Evolutionary conservation across 2,329 filamentous ascomycete genomes (phyloP).

Genomic region (Huntiella decipiens): DNA sequence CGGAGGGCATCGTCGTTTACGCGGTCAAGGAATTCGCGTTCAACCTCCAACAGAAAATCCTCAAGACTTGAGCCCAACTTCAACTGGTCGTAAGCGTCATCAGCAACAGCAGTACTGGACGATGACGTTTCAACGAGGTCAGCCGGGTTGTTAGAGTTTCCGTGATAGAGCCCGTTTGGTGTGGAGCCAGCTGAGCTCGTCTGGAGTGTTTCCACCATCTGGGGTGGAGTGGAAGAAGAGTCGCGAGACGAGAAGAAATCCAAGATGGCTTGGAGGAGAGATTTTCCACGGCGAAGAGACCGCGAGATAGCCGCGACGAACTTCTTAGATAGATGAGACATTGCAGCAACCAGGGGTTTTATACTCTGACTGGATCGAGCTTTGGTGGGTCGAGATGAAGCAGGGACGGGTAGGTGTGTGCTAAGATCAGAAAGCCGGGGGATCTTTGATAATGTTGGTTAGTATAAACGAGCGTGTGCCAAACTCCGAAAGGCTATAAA

Average conservation of each 20-base stretch:
- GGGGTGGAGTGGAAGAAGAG: constrained; percentile 12
- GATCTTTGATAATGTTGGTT: no score
- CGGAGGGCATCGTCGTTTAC: constrained; percentile 24
- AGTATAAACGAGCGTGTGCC: no score
- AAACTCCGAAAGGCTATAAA: no score
- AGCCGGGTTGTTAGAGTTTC: not conserved
- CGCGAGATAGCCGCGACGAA: constrained; percentile 35
- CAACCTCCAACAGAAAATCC: constrained; percentile 39
- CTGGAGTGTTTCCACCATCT: constrained; percentile 13
- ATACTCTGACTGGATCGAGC: no score
- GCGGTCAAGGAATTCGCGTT: constrained; percentile 31
- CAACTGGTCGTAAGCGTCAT: not conserved
- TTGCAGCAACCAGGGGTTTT: constrained; percentile 15
- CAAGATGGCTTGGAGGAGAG: constrained; percentile 36
- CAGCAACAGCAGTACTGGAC: constrained; percentile 7
- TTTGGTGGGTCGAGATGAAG: no score
- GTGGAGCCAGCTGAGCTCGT: not conserved
- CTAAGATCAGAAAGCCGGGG: no score
- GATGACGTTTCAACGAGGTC: constrained; percentile 7
- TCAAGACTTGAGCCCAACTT: constrained; percentile 17
- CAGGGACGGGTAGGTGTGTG: no score
- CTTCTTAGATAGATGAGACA: constrained; percentile 36
- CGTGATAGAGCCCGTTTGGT: not conserved
- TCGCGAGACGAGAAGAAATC: constrained; percentile 15
- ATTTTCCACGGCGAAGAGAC: constrained; percentile 39